A percentile compares a stretch with the other conserved stretches of the same genome.
Evolutionary conservation across 2,329 filamentous ascomycete species (phyloP).

Genomic region (Escovopsis weberi): DNA sequence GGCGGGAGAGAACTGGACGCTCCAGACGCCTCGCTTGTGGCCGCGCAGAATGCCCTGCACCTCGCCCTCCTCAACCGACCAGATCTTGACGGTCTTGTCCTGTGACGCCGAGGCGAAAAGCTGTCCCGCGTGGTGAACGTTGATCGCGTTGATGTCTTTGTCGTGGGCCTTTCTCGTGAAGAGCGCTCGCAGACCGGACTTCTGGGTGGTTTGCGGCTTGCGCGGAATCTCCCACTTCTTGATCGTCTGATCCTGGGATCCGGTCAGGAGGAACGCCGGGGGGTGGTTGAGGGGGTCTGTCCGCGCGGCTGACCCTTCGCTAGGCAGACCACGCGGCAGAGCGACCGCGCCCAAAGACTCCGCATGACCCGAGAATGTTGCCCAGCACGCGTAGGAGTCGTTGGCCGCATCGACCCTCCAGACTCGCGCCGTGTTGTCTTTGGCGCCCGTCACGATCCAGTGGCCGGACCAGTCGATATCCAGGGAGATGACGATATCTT

Average conservation of each 20-base stretch:
- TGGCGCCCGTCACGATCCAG: constrained; percentile 91
- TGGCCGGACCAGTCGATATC: constrained; percentile 94
- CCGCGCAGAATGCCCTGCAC: constrained; percentile 82
- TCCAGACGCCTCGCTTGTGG: constrained; percentile 92
- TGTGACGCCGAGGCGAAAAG: constrained; percentile 93
- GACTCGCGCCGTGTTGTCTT: constrained; percentile 85
- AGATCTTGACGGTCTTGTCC: constrained; percentile 94
- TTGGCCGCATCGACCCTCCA: constrained; percentile 74
- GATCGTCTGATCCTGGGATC: constrained; percentile 88
- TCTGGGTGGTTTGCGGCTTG: constrained; percentile 28
- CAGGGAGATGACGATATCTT: constrained; percentile 89
- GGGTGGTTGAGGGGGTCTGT: constrained; percentile 64
- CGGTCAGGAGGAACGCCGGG: constrained; percentile 74
- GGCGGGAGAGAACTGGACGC: constrained; percentile 74
- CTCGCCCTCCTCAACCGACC: constrained; percentile 80
- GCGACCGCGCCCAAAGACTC: constrained; percentile 87
- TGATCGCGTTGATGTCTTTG: constrained; percentile 95
- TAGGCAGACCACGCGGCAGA: constrained; percentile 56
- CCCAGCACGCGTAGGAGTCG: constrained; percentile 64
- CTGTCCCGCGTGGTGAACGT: constrained; percentile 58
- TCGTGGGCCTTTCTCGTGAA: constrained; percentile 95
- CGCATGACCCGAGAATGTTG: constrained; percentile 77
- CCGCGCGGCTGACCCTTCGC: constrained; percentile 53
- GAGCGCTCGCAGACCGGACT: constrained; percentile 47
- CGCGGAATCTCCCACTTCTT: constrained; percentile 81